Evolutionary conservation across 768 basidiomycete species (phyloP), one percentile per base, ranked within the genome.

Genomic region (Termitomyces sp.): DNA sequence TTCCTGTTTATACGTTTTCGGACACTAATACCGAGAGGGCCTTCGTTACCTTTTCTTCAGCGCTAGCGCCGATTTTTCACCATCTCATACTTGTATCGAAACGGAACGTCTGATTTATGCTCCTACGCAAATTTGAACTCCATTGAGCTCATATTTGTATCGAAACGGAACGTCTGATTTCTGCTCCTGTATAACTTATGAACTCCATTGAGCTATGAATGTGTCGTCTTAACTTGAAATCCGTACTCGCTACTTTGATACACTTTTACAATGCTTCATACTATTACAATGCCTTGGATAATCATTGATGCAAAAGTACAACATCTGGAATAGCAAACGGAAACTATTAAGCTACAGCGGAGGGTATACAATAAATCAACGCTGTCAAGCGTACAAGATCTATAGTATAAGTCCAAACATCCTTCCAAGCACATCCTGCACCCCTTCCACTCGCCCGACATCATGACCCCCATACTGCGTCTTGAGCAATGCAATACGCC

Each of bases 391-490:
- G 5, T 34, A 20, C 20, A 3, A 33, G 6, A 56, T 56, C 47
- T 49, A 49, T 10, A 47, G 39, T 48, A 33, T 42, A 22, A 56
- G 47, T 49, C 67, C 69, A 69, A 80, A 80, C 72, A 76, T 75
- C 57, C 71, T 65, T 10, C 76, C 76, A 62, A 85, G 79, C 13
- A 82, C 72, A 68, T 89, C 88, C 61, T 91, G 87, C 22, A 89
- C 81, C 8, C 88, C 89, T 59, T 91, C 88, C 33, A 83, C 71
- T 3, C 79, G 69, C 13, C 83, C 83, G 46, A 89, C 69, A 58
- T 83, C 79, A 65, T 91, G 89, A 0, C 74, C 75, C 7, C 89
- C 89, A 60, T 75, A 77, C 27, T 74, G 62, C 1, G 84, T 84
- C 71, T 83, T 82, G 43, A 89, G 70, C 52, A 87, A 74, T 5